phyloP scores from a whole-genome alignment of 345 rosid genomes.

The Viola odorata region DNA sequence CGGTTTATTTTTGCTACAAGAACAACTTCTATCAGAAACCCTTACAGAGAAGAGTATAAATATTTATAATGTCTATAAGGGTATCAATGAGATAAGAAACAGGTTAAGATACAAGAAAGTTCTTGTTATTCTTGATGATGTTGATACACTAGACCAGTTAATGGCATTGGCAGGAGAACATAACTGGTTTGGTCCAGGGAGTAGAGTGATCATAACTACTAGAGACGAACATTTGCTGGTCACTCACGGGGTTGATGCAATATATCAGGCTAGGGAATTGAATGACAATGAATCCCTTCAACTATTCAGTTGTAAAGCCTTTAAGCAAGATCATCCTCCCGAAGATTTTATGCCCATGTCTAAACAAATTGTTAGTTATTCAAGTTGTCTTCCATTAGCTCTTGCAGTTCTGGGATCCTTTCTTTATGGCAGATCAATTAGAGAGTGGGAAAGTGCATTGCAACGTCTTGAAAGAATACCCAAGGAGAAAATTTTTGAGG shows the following conservation, averaged over 20 bases:
- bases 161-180: neutral
- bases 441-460: slow-evolving; percentile 12
- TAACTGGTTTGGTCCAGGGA: slow-evolving; percentile 11
- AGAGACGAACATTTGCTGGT: slow-evolving; percentile 15
- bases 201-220: slow-evolving; percentile 15
- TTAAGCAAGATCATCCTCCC: slow-evolving; percentile 5
- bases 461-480: slow-evolving; percentile 3
- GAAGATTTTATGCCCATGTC: slow-evolving; percentile 1
- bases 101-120: neutral
- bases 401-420: slow-evolving; percentile 13
- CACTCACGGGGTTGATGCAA: neutral
- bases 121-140: slow-evolving; percentile 14
- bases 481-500: slow-evolving; percentile 6
- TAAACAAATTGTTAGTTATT: slow-evolving; percentile 3
- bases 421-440: slow-evolving; percentile 1
- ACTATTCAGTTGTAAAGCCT: slow-evolving; percentile 11
- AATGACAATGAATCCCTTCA: slow-evolving; percentile 8
- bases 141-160: slow-evolving; percentile 5
- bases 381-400: slow-evolving; percentile 18
- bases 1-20: neutral
- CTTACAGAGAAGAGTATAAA: neutral
- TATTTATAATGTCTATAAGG: slow-evolving; percentile 1
- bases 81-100: slow-evolving; percentile 3
- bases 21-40: slow-evolving; percentile 10
- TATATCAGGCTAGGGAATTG: slow-evolving; percentile 9